Conservation (phyloP, 1,284 basidiomycete genomes). For the Vanrija humicola region DNA sequence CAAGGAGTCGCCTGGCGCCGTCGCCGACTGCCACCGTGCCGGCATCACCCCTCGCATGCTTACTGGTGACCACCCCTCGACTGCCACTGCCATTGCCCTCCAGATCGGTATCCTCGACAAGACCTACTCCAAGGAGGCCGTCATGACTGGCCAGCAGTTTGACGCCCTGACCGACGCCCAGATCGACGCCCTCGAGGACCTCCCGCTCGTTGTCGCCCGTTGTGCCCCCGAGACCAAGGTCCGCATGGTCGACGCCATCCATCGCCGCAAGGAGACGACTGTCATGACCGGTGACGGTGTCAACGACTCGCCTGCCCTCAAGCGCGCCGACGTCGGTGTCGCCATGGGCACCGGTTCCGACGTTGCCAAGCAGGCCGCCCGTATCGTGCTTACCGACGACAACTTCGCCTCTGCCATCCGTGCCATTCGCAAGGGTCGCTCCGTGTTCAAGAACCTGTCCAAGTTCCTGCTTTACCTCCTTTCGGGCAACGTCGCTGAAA, state of each 20-base stretch:
- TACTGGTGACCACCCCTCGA: conserved; percentile 53
- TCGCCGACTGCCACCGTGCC: conserved; percentile 60
- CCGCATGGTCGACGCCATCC: conserved; percentile 59
- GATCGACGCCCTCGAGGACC: conserved; percentile 56
- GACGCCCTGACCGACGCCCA: conserved; percentile 61
- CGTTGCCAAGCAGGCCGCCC: conserved; percentile 60
- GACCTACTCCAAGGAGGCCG: conserved; percentile 41
- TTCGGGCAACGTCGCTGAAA: conserved; percentile 61
- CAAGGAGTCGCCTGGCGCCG: conserved; percentile 61
- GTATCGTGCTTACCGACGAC: conserved; percentile 66
- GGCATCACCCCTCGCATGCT: conserved; percentile 67
- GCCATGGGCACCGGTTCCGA: conserved; percentile 71
- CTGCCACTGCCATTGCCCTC: conserved; percentile 53
- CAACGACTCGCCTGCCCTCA: conserved; percentile 59
- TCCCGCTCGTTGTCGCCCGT: conserved; percentile 60
- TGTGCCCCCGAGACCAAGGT: conserved; percentile 57
- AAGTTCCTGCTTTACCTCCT: conserved; percentile 55
- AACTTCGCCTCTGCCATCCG: conserved; percentile 68
- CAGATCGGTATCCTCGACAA: conserved; percentile 57
- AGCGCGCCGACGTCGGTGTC: conserved; percentile 61
- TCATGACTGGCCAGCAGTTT: conserved; percentile 60
- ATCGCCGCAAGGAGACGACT: conserved; percentile 50
- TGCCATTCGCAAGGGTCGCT: conserved; percentile 63
- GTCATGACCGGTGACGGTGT: conserved; percentile 56
- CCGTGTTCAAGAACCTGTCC: conserved; percentile 52